phyloP scores from a whole-genome alignment of 2,329 filamentous ascomycete species.

The Penicillium vulpinum region DNA sequence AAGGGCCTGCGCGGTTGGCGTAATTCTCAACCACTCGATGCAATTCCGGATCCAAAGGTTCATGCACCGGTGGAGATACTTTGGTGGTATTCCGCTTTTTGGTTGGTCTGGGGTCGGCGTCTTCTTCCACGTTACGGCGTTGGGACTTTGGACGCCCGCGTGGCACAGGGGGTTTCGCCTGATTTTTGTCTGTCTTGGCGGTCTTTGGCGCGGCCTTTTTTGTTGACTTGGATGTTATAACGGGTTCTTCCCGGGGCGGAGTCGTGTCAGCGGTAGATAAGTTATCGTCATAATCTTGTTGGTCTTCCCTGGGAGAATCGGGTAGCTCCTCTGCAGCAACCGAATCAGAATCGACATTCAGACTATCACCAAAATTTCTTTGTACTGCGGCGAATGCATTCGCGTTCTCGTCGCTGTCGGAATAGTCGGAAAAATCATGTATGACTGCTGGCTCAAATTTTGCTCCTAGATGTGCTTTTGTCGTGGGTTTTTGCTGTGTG shows the following conservation, averaged over 20 bases:
- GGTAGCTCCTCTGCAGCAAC: conserved; percentile 15
- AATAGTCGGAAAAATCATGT: conserved; percentile 38
- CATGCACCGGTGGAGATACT: conserved; percentile 24
- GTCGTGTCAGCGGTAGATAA: conserved; percentile 12
- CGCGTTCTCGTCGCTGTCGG: conserved; percentile 41
- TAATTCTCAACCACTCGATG: conserved; percentile 47
- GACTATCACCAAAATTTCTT: conserved; percentile 28
- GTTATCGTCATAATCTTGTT: conserved; percentile 21
- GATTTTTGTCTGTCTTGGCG: conserved; percentile 17
- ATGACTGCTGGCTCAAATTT: conserved; percentile 28
- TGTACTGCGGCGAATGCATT: conserved; percentile 26
- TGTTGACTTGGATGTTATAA: conserved; percentile 20
- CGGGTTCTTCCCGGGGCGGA: conserved; percentile 13
- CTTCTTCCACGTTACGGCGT: conserved; percentile 19
- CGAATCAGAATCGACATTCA: conserved; percentile 22
- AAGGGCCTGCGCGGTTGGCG: conserved; percentile 45
- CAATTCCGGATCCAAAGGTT: conserved; percentile 38
- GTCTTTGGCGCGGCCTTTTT: conserved; percentile 20
- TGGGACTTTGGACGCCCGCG: conserved; percentile 35
- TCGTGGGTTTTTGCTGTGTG: conserved; percentile 23
- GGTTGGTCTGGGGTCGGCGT: conserved; percentile 27
- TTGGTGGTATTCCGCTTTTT: conserved; percentile 35
- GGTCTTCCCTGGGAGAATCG: conserved; percentile 13
- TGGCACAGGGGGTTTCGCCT: conserved; percentile 29
- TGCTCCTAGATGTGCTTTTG: conserved; percentile 17